Conservation (phyloP, 2,329 filamentous ascomycete genomes). For the Leptodontidium sp. region DNA sequence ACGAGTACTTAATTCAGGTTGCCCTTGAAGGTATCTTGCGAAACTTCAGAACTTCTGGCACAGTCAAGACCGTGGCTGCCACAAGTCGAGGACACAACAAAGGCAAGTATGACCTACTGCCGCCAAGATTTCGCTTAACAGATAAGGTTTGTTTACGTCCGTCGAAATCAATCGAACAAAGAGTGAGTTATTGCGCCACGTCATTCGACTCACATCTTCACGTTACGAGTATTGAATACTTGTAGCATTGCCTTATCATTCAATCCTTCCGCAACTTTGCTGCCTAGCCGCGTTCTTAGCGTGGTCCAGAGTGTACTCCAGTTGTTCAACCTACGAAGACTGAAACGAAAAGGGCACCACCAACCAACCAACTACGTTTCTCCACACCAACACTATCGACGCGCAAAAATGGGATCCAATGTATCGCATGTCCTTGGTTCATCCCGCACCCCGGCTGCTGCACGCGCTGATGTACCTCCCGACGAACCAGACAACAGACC, state of each 20-base stretch:
- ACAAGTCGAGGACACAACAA: no score
- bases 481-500: not conserved
- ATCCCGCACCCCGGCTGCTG: not conserved
- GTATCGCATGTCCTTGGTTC: not conserved
- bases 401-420: not conserved
- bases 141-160: not conserved
- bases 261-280: not conserved
- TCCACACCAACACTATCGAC: not conserved
- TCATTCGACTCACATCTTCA: not conserved
- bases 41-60: no score
- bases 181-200: not conserved
- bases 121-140: conserved; percentile 9
- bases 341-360: not conserved
- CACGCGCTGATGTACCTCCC: not conserved
- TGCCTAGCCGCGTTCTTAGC: no score
- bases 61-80: not conserved
- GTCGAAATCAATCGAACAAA: not conserved
- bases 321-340: not conserved
- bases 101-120: not conserved
- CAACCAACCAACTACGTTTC: not conserved
- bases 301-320: no score
- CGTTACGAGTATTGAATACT: not conserved
- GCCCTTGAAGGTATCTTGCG: no score
- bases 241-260: not conserved
- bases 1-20: not conserved